phyloP scores from a whole-genome alignment of 176 grass and related monocot genomes.

The Themeda triandra region DNA sequence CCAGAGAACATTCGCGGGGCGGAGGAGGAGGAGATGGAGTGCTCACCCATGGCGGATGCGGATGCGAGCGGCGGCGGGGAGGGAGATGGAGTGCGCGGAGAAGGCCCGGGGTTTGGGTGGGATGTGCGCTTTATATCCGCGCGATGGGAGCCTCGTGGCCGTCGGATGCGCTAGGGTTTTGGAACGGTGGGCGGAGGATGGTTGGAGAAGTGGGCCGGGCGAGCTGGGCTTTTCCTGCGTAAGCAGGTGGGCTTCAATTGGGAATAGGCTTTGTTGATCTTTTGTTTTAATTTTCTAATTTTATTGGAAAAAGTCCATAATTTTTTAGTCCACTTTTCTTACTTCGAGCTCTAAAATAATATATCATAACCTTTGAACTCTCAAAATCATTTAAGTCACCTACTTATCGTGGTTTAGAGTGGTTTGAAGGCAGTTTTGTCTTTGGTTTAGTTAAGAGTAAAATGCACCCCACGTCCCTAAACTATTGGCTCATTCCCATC shows the following conservation, averaged over 20 bases:
- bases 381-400: too few species aligned
- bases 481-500: too few species aligned
- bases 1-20: not conserved
- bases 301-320: too few species aligned
- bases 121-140: not conserved
- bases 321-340: too few species aligned
- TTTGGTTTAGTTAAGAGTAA: too few species aligned
- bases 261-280: not conserved
- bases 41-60: slow-evolving; percentile 44
- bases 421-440: too few species aligned
- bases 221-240: not conserved
- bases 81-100: not conserved
- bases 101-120: not conserved
- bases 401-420: too few species aligned
- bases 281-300: not conserved
- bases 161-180: slow-evolving; percentile 55
- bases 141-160: not conserved
- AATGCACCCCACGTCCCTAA: too few species aligned
- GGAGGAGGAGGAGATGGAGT: not conserved
- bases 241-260: not conserved
- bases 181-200: not conserved
- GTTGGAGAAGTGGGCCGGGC: not conserved
- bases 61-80: slow-evolving; percentile 10
- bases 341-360: too few species aligned
- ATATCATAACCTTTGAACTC: not conserved